Conservation (phyloP, 169 alveolate genomes). For the Babesia bigemina region DNA sequence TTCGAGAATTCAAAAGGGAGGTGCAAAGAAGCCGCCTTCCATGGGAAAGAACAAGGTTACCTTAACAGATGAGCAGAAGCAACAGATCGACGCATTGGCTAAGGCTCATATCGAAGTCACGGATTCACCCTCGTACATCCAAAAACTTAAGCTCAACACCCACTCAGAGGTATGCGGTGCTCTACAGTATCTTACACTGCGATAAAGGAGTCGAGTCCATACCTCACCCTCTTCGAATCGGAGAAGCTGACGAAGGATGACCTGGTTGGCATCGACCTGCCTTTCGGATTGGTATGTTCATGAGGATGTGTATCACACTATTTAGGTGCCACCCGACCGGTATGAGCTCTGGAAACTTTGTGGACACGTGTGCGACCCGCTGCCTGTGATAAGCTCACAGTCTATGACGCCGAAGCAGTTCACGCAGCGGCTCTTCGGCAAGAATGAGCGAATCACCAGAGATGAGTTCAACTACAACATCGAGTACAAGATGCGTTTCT, state of each 20-base stretch:
- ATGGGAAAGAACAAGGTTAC: slow-evolving; percentile 41
- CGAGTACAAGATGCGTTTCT: slow-evolving; percentile 72
- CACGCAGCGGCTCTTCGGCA: slow-evolving; percentile 67
- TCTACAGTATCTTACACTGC: too few relatives aligned
- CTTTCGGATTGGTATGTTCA: slow-evolving; percentile 71
- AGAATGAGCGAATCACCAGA: slow-evolving; percentile 53
- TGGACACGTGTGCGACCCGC: slow-evolving; percentile 79
- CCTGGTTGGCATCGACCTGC: slow-evolving; percentile 73
- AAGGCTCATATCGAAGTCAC: slow-evolving; percentile 56
- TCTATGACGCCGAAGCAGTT: slow-evolving; percentile 73
- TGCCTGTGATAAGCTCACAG: slow-evolving; percentile 69
- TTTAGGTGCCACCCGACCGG: slow-evolving; percentile 64
- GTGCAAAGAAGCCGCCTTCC: slow-evolving; percentile 24
- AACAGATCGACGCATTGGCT: slow-evolving; percentile 37
- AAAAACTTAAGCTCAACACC: slow-evolving; percentile 44
- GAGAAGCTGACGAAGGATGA: slow-evolving; percentile 64
- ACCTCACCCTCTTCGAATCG: slow-evolving; percentile 48
- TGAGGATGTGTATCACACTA: neutral
- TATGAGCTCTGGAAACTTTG: slow-evolving; percentile 75
- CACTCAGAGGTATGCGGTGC: slow-evolving; percentile 28
- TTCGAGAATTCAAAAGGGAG: neutral
- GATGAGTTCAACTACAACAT: slow-evolving; percentile 72
- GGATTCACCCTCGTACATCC: slow-evolving; percentile 54
- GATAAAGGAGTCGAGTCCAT: slow-evolving; percentile 53
- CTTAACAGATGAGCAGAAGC: slow-evolving; percentile 40